Base-by-base conservation (phyloP, 2,329 filamentous ascomycete genomes). In the Colletotrichum agaves region DNA sequence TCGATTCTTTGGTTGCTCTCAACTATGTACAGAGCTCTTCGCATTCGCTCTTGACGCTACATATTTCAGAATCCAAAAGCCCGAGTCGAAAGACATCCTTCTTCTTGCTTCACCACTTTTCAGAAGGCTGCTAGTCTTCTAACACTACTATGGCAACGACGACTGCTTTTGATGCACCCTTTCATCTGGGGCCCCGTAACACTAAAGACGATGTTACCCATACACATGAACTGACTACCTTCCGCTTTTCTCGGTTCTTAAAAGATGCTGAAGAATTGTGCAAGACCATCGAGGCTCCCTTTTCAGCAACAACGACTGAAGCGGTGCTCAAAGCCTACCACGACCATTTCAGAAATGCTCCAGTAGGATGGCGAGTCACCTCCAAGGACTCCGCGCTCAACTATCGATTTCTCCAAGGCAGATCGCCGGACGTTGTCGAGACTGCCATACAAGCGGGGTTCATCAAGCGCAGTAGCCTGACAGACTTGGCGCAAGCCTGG, bases 351-450 rank as follows among this genome's bases (percentile, higher is more conserved):
- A n/a, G n/a, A 4, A 56, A 56, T 21, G 53, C 53, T 7, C 53
- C 37, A n/a, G 53, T 56, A 3, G 53, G 53, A 43, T 56, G 53
- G 53, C 35, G 53, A 56, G 53, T 2, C 21, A 56, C 53, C 6
- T 56, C 53, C 3, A 56, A 56, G 4, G 53, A 56, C 7, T 31
- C 13, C 2, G 53, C 53, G 6, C 53, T 56, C 21, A 56, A 56
- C 19, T 43, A 56, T 31, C 53, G 53, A 3, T 56, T 56, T 5
- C 43, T 56, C 1, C 19, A 43, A 43, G 37, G 35, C 11, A 12
- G n/a, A 31, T 31, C 37, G 43, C 12, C 53, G 5, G 37, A 56
- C 19, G 15, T 43, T 5, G 35, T 56, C 21, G 3, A 13, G 7
- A 31, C 31, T 5, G 53, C 53, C 6, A 43, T 56, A n/a, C 13